phyloP scores from a whole-genome alignment of 2,329 filamentous ascomycete species.

The Aspergillus vadensis region DNA sequence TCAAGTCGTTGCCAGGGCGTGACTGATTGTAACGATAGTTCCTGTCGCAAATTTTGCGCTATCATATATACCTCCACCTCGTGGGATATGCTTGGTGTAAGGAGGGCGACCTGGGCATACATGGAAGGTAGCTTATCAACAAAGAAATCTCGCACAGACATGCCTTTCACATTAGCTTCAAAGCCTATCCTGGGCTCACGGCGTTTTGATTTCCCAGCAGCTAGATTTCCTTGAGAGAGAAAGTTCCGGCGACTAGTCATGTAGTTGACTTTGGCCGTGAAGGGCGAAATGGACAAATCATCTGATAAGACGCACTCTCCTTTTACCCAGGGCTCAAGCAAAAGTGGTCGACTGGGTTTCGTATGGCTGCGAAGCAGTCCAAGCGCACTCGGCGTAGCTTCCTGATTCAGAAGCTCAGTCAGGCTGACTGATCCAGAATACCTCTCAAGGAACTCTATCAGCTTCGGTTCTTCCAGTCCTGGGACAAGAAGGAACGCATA shows the following conservation, averaged over 20 bases:
- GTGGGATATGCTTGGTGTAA: not conserved
- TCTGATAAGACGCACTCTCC: not conserved
- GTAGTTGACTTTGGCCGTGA: not conserved
- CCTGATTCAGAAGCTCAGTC: not conserved
- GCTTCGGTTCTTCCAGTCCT: not conserved
- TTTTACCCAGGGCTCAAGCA: not conserved
- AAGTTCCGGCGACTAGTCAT: not conserved
- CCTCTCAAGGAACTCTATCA: not conserved
- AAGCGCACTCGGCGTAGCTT: not conserved
- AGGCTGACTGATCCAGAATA: not conserved
- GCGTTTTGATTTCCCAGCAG: not conserved
- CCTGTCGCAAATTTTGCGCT: not conserved
- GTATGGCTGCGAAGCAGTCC: not conserved
- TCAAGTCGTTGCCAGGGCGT: not conserved
- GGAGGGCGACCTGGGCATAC: not conserved
- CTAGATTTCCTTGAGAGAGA: not conserved
- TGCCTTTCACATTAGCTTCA: not conserved
- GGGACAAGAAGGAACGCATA: not conserved
- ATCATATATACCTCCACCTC: not conserved
- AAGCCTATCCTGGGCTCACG: not conserved
- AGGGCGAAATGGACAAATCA: not conserved
- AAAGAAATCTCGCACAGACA: not conserved
- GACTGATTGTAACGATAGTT: not conserved
- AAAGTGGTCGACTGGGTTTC: not conserved
- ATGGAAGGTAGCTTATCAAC: not conserved